These are phyloP conservation scores for Dendrobium officinale DNA, from an alignment of 106 monocot genomes.

Conservation along the genomic window DNA sequence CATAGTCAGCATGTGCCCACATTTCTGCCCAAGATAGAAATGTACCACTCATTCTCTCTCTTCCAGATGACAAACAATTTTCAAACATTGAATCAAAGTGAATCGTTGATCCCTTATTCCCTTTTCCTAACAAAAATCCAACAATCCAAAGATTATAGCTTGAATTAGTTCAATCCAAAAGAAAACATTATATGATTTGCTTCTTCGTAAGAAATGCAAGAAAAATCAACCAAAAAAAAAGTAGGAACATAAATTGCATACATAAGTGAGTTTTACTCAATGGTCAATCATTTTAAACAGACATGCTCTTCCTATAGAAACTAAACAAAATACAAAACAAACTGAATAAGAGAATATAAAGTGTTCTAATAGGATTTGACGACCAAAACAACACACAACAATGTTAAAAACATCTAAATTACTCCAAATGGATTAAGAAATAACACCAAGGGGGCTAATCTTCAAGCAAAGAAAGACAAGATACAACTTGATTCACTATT, in stretches of 20 bases:
- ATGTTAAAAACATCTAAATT: no score
- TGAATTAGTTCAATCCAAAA: no score
- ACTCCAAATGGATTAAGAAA: background rate
- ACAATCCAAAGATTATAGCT: background rate
- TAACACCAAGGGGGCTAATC: background rate
- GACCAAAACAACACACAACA: no score
- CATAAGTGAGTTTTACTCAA: background rate
- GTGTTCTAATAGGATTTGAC: no score
- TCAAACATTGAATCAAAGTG: background rate
- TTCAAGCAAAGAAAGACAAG: no score
- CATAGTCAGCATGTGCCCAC: no score
- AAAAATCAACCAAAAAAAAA: background rate
- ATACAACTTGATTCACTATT: no score
- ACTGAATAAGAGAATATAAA: background rate
- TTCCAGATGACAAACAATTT: background rate
- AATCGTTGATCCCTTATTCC: background rate
- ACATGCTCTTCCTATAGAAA: background rate
- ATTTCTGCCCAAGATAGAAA: no score
- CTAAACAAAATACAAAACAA: background rate
- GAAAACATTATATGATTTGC: background rate
- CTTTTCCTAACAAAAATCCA: background rate
- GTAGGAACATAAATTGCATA: background rate
- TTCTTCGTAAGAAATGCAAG: background rate
- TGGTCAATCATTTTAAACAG: background rate
- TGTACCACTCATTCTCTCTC: no score